A percentile compares a stretch with the other conserved stretches of the same genome.
phyloP scores from a whole-genome alignment of 768 basidiomycete species.

The Mycena venus region DNA sequence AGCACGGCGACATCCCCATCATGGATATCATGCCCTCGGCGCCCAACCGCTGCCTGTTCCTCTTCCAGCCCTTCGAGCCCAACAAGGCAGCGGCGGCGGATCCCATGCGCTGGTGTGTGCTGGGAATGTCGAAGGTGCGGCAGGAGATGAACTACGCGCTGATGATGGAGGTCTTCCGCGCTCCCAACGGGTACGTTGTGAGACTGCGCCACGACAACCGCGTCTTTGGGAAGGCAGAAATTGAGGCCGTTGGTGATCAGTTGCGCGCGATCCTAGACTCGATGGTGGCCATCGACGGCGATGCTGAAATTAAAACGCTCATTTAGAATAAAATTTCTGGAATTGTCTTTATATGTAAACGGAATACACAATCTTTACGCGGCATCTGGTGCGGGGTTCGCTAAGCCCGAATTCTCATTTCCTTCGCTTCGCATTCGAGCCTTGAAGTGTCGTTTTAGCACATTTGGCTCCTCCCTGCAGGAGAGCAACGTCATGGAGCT shows the following conservation, averaged over 20 bases:
- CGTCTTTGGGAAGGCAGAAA: neutral
- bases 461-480: no score
- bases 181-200: neutral
- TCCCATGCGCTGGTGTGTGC: neutral
- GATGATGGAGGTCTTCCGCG: constrained; percentile 10
- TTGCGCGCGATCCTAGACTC: neutral
- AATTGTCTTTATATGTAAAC: no score
- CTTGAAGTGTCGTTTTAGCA: no score
- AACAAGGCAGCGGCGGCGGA: neutral
- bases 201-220: neutral
- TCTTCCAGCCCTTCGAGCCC: constrained; percentile 5
- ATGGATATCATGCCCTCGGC: neutral
- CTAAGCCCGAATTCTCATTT: no score
- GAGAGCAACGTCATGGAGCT: no score
- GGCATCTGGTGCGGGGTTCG: no score
- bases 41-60: neutral
- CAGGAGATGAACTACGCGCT: constrained; percentile 9
- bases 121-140: constrained; percentile 17
- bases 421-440: no score
- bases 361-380: no score
- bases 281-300: neutral
- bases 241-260: neutral
- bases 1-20: constrained; percentile 11
- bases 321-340: neutral
- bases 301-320: neutral